Conservation (phyloP, 202 grass and related monocot species). For the Bolboschoenoplectus hybrid region DNA sequence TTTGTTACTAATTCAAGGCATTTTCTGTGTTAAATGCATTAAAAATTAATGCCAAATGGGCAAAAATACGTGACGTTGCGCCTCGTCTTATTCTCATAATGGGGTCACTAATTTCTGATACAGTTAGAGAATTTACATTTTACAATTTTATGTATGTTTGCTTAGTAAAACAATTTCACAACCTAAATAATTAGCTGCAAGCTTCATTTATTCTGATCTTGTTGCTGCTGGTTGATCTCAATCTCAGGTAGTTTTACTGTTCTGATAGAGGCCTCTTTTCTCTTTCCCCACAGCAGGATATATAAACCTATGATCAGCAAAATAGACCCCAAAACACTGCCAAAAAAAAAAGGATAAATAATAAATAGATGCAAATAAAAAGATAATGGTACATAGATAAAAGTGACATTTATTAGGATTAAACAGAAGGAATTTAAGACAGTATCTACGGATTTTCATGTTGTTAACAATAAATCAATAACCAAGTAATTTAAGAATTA, state of each 20-base stretch:
- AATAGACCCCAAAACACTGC: constrained; percentile 76
- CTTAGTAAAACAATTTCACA: not conserved
- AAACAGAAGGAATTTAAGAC: not conserved
- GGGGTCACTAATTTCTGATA: not conserved
- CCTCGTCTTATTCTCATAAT: not conserved
- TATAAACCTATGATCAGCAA: constrained; percentile 84
- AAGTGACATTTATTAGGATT: not conserved
- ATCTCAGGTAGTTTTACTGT: constrained; percentile 45
- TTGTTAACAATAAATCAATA: not conserved
- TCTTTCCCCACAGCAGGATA: constrained; percentile 87
- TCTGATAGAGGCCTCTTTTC: constrained; percentile 45
- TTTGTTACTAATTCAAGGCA: not conserved
- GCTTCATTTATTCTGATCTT: constrained; percentile 40
- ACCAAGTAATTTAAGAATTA: not conserved
- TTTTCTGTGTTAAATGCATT: not conserved
- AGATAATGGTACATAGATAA: not conserved
- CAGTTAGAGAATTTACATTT: not conserved
- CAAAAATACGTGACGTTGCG: not conserved
- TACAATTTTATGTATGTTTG: not conserved
- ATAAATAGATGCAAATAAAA: constrained; percentile 1
- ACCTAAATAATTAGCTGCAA: constrained; percentile 6
- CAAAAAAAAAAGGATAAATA: constrained; percentile 30
- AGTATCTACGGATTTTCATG: not conserved
- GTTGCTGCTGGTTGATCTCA: constrained; percentile 46
- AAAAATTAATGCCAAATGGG: not conserved